Evolutionary conservation across 176 grass and related monocot species (phyloP).

Genomic region (Poa pratensis): DNA sequence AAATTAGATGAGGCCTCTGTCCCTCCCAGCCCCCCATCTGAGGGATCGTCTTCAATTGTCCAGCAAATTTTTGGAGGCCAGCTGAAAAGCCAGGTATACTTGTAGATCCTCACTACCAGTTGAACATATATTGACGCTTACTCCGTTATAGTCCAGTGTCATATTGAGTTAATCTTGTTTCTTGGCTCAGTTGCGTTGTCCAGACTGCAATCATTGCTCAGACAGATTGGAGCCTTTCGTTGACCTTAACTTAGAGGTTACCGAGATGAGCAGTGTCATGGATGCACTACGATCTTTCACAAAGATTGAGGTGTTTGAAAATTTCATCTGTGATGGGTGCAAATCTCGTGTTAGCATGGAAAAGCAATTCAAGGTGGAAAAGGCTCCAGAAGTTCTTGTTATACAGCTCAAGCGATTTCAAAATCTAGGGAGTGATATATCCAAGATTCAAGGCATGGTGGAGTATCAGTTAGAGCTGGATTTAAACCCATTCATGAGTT

Average conservation of each 20-base stretch:
- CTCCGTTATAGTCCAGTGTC: neutral
- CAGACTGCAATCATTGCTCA: constrained; percentile 45
- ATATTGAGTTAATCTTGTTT: neutral
- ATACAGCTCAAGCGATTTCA: constrained; percentile 66
- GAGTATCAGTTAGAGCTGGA: constrained; percentile 42
- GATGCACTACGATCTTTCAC: constrained; percentile 60
- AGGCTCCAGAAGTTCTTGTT: constrained; percentile 56
- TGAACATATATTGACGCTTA: neutral
- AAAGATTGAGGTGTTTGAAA: constrained; percentile 59
- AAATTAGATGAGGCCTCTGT: constrained; percentile 33
- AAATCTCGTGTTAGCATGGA: constrained; percentile 55
- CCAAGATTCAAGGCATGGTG: constrained; percentile 46
- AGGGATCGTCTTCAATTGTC: constrained; percentile 41
- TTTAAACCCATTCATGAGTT: constrained; percentile 50
- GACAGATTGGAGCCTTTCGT: constrained; percentile 57
- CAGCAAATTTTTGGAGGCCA: constrained; percentile 52
- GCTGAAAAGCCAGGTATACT: constrained; percentile 58
- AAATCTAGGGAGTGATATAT: neutral
- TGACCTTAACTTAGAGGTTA: constrained; percentile 71
- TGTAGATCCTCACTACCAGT: neutral
- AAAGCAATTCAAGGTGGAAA: constrained; percentile 58
- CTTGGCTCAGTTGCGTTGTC: constrained; percentile 54
- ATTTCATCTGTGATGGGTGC: constrained; percentile 55
- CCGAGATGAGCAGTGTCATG: constrained; percentile 23
- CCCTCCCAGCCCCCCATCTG: neutral